Evolutionary conservation across 2,329 filamentous ascomycete genomes (phyloP).

Genomic region (Talaromyces sp.): DNA sequence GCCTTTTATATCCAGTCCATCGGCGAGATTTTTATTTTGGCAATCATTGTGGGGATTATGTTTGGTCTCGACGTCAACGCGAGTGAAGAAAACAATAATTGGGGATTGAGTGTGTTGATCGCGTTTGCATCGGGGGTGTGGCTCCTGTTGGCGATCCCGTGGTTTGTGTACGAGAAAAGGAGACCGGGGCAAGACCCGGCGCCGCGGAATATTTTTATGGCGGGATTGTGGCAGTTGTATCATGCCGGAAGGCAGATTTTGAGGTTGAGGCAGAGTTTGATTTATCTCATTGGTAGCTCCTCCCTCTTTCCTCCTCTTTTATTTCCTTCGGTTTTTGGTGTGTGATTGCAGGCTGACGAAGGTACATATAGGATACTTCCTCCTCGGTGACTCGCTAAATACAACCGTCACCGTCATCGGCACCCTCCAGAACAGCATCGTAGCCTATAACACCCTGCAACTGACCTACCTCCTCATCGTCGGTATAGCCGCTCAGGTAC

Average conservation of each 20-base stretch:
- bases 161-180: slow-evolving; percentile 64
- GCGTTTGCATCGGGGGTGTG: slow-evolving; percentile 64
- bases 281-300: slow-evolving; percentile 60
- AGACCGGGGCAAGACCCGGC: slow-evolving; percentile 57
- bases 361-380: slow-evolving; percentile 53
- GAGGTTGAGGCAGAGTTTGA: slow-evolving; percentile 62
- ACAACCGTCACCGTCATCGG: slow-evolving; percentile 67
- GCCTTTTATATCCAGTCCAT: slow-evolving; percentile 63
- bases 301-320: too few relatives aligned
- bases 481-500: slow-evolving; percentile 60
- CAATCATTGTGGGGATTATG: slow-evolving; percentile 63
- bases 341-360: background rate
- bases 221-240: slow-evolving; percentile 61
- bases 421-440: slow-evolving; percentile 63
- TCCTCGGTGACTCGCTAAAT: slow-evolving; percentile 67
- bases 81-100: slow-evolving; percentile 61
- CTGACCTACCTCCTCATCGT: slow-evolving; percentile 66
- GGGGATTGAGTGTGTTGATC: slow-evolving; percentile 63
- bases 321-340: too few relatives aligned
- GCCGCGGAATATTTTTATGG: slow-evolving; percentile 49
- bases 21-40: slow-evolving; percentile 61
- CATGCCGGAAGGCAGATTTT: slow-evolving; percentile 59
- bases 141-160: slow-evolving; percentile 62
- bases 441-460: slow-evolving; percentile 62
- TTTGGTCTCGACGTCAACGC: slow-evolving; percentile 60